These are phyloP conservation scores for Pseudozyma flocculosa DNA, from an alignment of 1,284 basidiomycete species.

Conservation along the genomic window DNA sequence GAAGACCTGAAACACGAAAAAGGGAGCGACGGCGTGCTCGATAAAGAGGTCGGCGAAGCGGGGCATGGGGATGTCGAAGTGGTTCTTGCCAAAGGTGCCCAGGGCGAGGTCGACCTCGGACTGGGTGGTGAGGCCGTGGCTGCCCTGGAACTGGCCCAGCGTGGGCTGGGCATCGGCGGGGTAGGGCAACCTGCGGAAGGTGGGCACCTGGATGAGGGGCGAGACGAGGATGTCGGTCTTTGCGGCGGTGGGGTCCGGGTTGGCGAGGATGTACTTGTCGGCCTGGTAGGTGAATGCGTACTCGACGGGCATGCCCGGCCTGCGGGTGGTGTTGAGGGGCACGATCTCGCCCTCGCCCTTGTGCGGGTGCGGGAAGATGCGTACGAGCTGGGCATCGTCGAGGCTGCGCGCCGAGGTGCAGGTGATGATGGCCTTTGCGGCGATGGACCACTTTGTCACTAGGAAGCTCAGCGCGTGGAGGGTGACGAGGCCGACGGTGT, in stretches of 20 bases:
- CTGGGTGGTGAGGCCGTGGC: conserved; percentile 61
- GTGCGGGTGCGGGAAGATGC: conserved; percentile 80
- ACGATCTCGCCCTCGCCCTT: conserved; percentile 91
- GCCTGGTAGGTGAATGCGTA: conserved; percentile 93
- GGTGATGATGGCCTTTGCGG: conserved; percentile 75
- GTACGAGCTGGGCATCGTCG: conserved; percentile 75
- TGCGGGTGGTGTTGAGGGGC: conserved; percentile 65
- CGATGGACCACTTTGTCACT: conserved; percentile 84
- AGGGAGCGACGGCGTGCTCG: conserved; percentile 57
- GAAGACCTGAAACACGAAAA: conserved; percentile 58
- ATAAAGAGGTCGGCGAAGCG: conserved; percentile 54
- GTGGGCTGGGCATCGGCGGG: conserved; percentile 76
- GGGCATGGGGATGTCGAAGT: conserved; percentile 54
- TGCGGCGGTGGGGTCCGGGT: conserved; percentile 55
- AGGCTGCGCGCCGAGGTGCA: conserved; percentile 61
- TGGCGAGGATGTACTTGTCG: conserved; percentile 82
- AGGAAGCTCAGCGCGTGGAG: conserved; percentile 91
- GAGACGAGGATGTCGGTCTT: conserved; percentile 46
- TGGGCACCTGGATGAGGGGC: conserved; percentile 61
- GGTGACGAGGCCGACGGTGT: conserved; percentile 78
- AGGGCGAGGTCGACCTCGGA: conserved; percentile 47
- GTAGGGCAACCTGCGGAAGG: conserved; percentile 83
- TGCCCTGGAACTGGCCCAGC: conserved; percentile 69
- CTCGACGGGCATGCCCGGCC: conserved; percentile 59
- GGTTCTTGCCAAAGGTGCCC: conserved; percentile 52